Conservation (phyloP, 305 asterid species). For the Andrographis paniculata region DNA sequence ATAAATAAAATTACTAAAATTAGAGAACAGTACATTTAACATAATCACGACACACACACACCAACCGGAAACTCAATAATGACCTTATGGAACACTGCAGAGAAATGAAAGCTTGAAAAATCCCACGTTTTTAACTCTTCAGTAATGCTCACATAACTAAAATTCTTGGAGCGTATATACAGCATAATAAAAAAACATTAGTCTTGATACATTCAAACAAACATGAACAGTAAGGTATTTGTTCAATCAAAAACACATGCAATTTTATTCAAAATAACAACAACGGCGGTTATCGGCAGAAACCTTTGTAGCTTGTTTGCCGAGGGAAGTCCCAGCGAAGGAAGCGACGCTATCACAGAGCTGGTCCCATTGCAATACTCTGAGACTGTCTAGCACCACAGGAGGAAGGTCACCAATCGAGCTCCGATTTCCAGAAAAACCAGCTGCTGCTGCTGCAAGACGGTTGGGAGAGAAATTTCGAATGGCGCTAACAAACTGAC, state of each 20-base stretch:
- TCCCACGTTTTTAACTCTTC: too few relatives aligned
- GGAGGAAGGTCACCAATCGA: constrained; percentile 27
- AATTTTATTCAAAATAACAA: neutral
- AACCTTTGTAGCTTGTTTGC: constrained; percentile 62
- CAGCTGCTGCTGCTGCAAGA: constrained; percentile 17
- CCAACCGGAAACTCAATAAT: too few relatives aligned
- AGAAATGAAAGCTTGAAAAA: too few relatives aligned
- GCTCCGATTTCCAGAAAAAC: constrained; percentile 16
- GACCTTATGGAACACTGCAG: too few relatives aligned
- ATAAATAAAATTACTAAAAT: too few relatives aligned
- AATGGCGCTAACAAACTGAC: constrained; percentile 18
- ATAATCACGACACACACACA: too few relatives aligned
- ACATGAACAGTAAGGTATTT: neutral
- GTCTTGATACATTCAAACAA: neutral
- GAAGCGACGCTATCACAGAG: constrained; percentile 79
- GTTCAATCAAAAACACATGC: neutral
- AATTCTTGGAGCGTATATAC: too few relatives aligned
- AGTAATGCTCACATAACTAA: too few relatives aligned
- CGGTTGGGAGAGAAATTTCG: constrained; percentile 20
- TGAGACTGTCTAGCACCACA: constrained; percentile 68
- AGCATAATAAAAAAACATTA: too few relatives aligned
- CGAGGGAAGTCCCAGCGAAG: constrained; percentile 79
- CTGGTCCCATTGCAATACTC: constrained; percentile 83
- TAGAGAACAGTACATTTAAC: too few relatives aligned
- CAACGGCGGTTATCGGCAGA: constrained; percentile 8